Evolutionary conservation across 2,329 filamentous ascomycete species (phyloP).

Genomic region (Phyllosticta paracitricarpa): DNA sequence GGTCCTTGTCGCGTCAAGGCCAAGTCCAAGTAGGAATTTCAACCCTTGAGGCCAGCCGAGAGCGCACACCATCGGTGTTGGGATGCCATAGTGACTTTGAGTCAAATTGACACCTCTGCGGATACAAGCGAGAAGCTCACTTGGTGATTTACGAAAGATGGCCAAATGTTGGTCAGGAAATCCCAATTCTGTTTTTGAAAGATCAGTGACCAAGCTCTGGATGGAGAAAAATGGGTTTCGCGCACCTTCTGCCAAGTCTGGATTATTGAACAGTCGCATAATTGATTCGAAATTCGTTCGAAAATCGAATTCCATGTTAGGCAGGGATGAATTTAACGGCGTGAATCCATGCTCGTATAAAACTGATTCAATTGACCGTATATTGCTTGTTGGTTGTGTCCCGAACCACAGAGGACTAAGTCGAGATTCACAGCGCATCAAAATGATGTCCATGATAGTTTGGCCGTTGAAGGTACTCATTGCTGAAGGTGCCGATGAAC

Average conservation of each 20-base stretch:
- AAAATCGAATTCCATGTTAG: no score
- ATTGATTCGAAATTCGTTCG: not conserved
- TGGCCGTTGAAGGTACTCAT: not conserved
- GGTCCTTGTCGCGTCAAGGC: not conserved
- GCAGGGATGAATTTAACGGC: not conserved
- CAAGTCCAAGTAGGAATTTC: not conserved
- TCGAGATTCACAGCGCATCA: not conserved
- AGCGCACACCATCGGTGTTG: not conserved
- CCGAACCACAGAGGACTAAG: no score
- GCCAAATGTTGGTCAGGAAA: not conserved
- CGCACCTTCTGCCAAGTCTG: not conserved
- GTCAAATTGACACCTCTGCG: not conserved
- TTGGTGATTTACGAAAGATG: not conserved
- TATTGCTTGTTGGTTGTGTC: not conserved
- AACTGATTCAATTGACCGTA: not conserved
- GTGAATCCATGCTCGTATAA: not conserved
- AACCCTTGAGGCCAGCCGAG: not conserved
- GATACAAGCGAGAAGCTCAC: not conserved
- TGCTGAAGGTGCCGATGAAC: not conserved
- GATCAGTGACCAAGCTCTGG: not conserved
- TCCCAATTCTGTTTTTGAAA: not conserved
- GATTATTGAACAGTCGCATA: not conserved
- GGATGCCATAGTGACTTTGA: not conserved
- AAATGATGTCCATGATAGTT: not conserved
- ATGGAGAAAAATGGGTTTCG: not conserved